Evolutionary conservation across 1,139 yeast genomes (phyloP).

Genomic region (Zygoascus meyerae): DNA sequence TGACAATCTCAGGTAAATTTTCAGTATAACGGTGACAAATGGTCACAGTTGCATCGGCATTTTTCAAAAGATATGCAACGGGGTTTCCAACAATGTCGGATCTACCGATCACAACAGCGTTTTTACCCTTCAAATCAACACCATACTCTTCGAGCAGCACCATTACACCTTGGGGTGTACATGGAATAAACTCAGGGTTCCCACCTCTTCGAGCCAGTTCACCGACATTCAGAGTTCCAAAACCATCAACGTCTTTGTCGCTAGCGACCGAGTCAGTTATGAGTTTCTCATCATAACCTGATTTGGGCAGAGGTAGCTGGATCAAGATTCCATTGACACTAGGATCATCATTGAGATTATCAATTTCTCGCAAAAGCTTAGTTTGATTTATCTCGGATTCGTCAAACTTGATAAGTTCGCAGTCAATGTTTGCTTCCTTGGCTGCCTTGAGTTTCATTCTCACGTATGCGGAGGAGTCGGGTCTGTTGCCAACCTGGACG

Average conservation of each 20-base stretch:
- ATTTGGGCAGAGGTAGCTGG: conserved; percentile 86
- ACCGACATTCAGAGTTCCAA: conserved; percentile 84
- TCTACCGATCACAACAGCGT: conserved; percentile 93
- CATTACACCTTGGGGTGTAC: conserved; percentile 94
- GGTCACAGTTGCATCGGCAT: conserved; percentile 81
- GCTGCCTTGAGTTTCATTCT: conserved; percentile 94
- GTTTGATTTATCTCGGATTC: conserved; percentile 28
- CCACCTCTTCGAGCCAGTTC: conserved; percentile 88
- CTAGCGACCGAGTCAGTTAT: conserved; percentile 74
- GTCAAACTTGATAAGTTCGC: conserved; percentile 32
- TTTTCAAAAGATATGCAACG: conserved; percentile 71
- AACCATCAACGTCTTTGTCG: conserved; percentile 92
- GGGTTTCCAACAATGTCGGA: conserved; percentile 96
- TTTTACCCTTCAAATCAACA: conserved; percentile 65
- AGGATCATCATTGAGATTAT: conserved; percentile 59
- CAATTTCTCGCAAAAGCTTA: conserved; percentile 54
- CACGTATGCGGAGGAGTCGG: conserved; percentile 87
- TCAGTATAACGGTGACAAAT: conserved; percentile 73
- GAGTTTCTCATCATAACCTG: conserved; percentile 61
- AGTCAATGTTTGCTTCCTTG: conserved; percentile 34
- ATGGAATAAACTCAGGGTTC: conserved; percentile 77
- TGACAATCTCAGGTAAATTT: conserved; percentile 54
- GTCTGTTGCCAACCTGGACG: conserved; percentile 85
- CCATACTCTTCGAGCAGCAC: conserved; percentile 62
- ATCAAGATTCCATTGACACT: conserved; percentile 82